Evolutionary conservation across 2,329 filamentous ascomycete species (phyloP).

Genomic region (Dendryphion nanum): DNA sequence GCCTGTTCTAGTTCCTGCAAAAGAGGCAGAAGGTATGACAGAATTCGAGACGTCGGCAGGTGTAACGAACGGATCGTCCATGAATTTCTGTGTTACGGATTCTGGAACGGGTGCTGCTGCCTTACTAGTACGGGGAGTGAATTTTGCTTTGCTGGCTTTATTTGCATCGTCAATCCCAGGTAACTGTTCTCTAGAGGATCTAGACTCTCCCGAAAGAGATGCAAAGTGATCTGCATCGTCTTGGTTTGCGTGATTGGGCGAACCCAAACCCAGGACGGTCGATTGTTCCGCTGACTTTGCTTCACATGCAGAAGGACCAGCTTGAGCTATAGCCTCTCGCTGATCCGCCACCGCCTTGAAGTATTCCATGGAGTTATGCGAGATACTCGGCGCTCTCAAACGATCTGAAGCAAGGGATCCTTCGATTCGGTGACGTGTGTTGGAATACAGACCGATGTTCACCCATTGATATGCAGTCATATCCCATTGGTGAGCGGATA

Average conservation of each 20-base stretch:
- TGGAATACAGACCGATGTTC: constrained; percentile 46
- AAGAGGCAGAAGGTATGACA: constrained; percentile 1
- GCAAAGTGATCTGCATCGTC: constrained; percentile 4
- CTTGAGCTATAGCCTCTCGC: constrained; percentile 17
- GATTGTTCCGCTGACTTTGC: not conserved
- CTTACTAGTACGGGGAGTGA: no score
- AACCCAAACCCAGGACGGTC: not conserved
- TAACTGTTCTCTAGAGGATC: constrained; percentile 2
- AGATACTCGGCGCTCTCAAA: constrained; percentile 35
- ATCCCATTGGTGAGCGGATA: constrained; percentile 50
- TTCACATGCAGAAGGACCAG: not conserved
- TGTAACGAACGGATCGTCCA: constrained; percentile 29
- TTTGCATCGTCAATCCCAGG: constrained; percentile 1
- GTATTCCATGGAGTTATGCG: constrained; percentile 40
- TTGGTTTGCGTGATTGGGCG: no score
- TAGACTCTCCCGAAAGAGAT: constrained; percentile 8
- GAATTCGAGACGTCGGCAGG: constrained; percentile 2
- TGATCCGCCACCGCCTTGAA: constrained; percentile 45
- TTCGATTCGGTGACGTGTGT: constrained; percentile 43
- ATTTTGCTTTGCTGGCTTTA: not conserved
- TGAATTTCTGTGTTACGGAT: no score
- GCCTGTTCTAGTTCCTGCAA: not conserved
- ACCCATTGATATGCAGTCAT: constrained; percentile 41
- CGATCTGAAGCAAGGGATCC: constrained; percentile 44
- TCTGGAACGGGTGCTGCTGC: no score